Evolutionary conservation across 768 basidiomycete species (phyloP).

Genomic region (Boletus fagicola): DNA sequence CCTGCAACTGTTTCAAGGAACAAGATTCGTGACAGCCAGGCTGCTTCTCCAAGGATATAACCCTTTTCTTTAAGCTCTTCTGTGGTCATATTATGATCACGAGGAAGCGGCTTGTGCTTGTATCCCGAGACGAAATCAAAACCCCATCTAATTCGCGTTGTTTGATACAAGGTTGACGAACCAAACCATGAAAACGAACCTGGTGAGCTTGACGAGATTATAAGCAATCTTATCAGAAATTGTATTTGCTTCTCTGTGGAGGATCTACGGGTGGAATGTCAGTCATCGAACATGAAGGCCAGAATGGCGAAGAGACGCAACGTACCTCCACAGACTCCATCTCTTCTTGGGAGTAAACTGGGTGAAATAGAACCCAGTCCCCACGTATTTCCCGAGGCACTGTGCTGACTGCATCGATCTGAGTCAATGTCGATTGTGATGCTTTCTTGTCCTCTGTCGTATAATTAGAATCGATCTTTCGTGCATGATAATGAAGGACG

Average conservation of each 20-base stretch:
- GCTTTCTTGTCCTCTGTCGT: conserved; percentile 28
- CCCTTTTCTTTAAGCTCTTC: conserved; percentile 73
- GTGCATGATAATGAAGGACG: neutral
- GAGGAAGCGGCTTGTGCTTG: conserved; percentile 67
- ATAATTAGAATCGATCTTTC: neutral
- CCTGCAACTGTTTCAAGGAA: conserved; percentile 90
- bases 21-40: conserved; percentile 71
- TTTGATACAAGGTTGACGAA: conserved; percentile 3
- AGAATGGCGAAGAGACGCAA: conserved; percentile 1
- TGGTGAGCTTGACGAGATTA: conserved; percentile 54
- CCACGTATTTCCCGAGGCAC: conserved; percentile 58
- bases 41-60: conserved; percentile 67
- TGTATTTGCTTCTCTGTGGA: conserved; percentile 63
- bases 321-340: conserved; percentile 67
- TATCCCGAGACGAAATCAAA: conserved; percentile 90
- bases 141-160: conserved; percentile 41
- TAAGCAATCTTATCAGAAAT: conserved; percentile 72
- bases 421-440: conserved; percentile 15
- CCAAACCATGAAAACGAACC: conserved; percentile 33
- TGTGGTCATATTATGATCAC: conserved; percentile 60
- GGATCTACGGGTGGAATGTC: conserved; percentile 46
- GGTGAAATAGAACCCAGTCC: conserved; percentile 92
- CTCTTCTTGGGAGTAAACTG: conserved; percentile 80
- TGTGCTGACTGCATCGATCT: conserved; percentile 48
- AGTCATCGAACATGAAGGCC: neutral